Base-by-base conservation (phyloP, 371 early-diverging fungal species). In the Funneliformis caledonium region DNA sequence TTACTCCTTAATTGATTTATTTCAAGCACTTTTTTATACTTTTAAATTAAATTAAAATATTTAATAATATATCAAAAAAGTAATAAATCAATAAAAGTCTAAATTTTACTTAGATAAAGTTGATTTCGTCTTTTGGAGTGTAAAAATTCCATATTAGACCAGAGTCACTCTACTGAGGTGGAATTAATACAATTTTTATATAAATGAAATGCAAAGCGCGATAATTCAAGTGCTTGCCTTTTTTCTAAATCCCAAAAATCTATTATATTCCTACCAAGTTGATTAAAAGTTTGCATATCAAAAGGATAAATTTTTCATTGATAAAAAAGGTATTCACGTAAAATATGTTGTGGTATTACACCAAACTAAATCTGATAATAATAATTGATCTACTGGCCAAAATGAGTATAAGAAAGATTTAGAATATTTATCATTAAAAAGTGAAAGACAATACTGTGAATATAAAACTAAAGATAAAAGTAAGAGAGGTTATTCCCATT, bases 251-350 rank as follows among this genome's bases (percentile, higher is more conserved):
- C 50, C 72, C 72, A 72, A 72, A 47, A 72, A 37, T 50, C 72
- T 14, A 72, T 11, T 47, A 72, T 48, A 43, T 75, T n/a, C 33
- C 45, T 10, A 61, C 45, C 31, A 76, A 76, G 45, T 43, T 76
- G 3, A 45, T 76, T 75, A 45, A 61, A 76, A 31, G 75, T 74
- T 37, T 74, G 33, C 7, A 52, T 74, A 74, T 74, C 56, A 42
- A 74, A 74, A 60, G 52, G 43, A 60, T 52, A 74, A 37, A 26
- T 9, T 62, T 76, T n/a, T 33, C 50, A 0, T 52, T 48, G 43
- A 73, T 73, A 73, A 31, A 0, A 26, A 26, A 26, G 26, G 26
- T 26, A 26, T 26, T 26, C 26, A 26, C 26, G n/a, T 26, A 26
- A 26, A 26, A 26, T 26, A 26, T 26, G 26, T 26, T 26, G 26